A percentile compares a stretch with the other conserved stretches of the same genome.
Evolutionary conservation across 768 basidiomycete species (phyloP).

Genomic region (Mycena capillaripes): DNA sequence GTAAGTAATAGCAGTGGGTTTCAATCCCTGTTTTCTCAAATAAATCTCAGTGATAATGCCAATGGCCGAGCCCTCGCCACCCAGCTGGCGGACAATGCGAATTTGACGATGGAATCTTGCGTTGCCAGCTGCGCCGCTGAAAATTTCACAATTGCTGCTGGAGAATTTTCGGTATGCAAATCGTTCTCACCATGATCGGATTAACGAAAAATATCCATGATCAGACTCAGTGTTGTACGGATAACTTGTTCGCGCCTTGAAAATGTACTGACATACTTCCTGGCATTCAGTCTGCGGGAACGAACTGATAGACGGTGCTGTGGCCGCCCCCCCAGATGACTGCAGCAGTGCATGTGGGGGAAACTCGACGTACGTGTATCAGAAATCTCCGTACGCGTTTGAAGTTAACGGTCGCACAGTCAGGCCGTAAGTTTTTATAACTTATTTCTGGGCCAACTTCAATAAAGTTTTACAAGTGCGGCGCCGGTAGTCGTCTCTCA

Average conservation of each 20-base stretch:
- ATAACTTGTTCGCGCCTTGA: too few species aligned
- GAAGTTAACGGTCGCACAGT: not conserved
- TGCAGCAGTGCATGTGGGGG: constrained; percentile 86
- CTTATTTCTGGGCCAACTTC: not conserved
- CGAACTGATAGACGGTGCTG: constrained; percentile 72
- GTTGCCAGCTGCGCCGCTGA: constrained; percentile 66
- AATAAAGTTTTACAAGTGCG: constrained; percentile 54
- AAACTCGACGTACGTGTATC: constrained; percentile 65
- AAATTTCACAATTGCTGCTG: constrained; percentile 77
- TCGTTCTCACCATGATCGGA: too few species aligned
- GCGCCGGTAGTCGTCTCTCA: constrained; percentile 78
- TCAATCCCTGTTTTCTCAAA: not conserved
- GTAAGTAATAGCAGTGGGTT: constrained; percentile 47
- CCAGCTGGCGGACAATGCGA: constrained; percentile 48
- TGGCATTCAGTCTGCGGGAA: constrained; percentile 75
- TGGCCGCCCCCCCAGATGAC: constrained; percentile 56
- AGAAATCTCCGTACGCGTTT: too few species aligned
- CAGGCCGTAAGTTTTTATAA: constrained; percentile 23
- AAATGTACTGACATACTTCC: too few species aligned
- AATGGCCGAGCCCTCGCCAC: constrained; percentile 70
- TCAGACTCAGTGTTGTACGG: constrained; percentile 55
- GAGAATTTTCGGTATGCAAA: constrained; percentile 69
- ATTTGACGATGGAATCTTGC: constrained; percentile 72
- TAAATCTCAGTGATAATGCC: constrained; percentile 66
- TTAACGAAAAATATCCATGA: not conserved